These are phyloP conservation scores for Aspergillus calidoustus DNA, from an alignment of 2,329 filamentous ascomycete species.

Conservation along the genomic window DNA sequence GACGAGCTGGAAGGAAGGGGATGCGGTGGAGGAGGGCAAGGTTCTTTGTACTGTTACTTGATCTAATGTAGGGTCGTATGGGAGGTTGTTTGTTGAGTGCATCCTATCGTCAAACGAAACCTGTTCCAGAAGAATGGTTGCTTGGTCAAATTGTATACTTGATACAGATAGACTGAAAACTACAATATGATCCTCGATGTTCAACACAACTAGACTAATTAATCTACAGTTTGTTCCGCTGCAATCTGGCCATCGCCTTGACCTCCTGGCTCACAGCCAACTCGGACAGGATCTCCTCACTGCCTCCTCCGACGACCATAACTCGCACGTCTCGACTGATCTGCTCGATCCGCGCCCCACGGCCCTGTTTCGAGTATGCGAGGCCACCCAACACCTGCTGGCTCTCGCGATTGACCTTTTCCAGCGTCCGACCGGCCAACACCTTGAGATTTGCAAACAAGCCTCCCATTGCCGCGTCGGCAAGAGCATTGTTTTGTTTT, in stretches of 20 bases:
- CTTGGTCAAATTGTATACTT: too few species aligned
- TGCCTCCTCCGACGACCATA: conserved; percentile 60
- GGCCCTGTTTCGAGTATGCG: conserved; percentile 55
- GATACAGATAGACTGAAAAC: too few species aligned
- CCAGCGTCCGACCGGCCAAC: conserved; percentile 55
- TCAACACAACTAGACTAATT: too few species aligned
- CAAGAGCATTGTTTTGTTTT: conserved; percentile 18
- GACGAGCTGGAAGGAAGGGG: conserved; percentile 33
- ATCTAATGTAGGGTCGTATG: neutral
- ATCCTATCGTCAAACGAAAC: too few species aligned
- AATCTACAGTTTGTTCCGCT: conserved; percentile 27
- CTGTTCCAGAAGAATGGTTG: too few species aligned
- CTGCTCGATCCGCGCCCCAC: conserved; percentile 57
- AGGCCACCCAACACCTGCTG: conserved; percentile 61
- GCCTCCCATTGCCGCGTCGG: conserved; percentile 26
- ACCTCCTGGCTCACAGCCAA: conserved; percentile 57
- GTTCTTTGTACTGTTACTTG: conserved; percentile 28
- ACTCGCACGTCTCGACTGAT: conserved; percentile 58
- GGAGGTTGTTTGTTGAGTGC: too few species aligned
- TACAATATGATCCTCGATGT: too few species aligned
- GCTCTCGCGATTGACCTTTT: conserved; percentile 57
- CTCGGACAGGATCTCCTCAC: conserved; percentile 60
- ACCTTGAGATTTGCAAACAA: conserved; percentile 47
- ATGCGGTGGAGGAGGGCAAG: conserved; percentile 40
- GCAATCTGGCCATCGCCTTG: conserved; percentile 25